Evolutionary conservation across 1,284 basidiomycete genomes (phyloP).

Genomic region (Tilletia setariae): DNA sequence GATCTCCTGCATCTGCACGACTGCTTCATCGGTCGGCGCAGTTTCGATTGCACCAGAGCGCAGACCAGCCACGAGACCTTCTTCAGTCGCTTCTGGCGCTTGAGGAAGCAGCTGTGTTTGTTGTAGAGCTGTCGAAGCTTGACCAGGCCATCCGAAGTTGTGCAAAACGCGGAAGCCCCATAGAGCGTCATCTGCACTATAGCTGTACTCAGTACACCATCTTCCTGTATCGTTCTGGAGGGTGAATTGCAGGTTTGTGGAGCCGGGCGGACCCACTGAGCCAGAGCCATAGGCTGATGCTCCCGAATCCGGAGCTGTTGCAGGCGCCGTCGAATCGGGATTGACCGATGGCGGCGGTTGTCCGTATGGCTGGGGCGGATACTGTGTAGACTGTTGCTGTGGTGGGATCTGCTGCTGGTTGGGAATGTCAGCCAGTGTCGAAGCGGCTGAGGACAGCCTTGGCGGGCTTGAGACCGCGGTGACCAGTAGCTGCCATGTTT

Average conservation of each 20-base stretch:
- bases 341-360: not conserved
- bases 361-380: constrained; percentile 10
- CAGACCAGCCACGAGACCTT: constrained; percentile 28
- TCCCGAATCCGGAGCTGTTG: constrained; percentile 15
- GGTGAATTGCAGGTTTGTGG: constrained; percentile 68
- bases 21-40: constrained; percentile 43
- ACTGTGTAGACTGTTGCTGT: constrained; percentile 3
- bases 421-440: constrained; percentile 20
- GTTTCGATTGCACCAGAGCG: constrained; percentile 23
- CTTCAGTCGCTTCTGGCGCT: not conserved
- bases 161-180: constrained; percentile 84
- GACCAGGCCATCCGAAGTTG: constrained; percentile 68
- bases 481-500: constrained; percentile 55
- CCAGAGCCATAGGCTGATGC: constrained; percentile 15
- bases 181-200: constrained; percentile 89
- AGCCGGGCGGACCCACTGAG: constrained; percentile 32
- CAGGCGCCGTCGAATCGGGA: constrained; percentile 9
- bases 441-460: constrained; percentile 35
- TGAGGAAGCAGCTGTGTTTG: not conserved
- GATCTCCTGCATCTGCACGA: not conserved
- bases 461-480: constrained; percentile 51
- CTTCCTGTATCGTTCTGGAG: constrained; percentile 87
- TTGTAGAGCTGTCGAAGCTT: not conserved
- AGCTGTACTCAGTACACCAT: constrained; percentile 91
- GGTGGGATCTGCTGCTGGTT: constrained; percentile 61